Evolutionary conservation across 352 stramenopile genomes (phyloP), one percentile per base, ranked within the genome.

Genomic region (Globisporangium nodosum): DNA sequence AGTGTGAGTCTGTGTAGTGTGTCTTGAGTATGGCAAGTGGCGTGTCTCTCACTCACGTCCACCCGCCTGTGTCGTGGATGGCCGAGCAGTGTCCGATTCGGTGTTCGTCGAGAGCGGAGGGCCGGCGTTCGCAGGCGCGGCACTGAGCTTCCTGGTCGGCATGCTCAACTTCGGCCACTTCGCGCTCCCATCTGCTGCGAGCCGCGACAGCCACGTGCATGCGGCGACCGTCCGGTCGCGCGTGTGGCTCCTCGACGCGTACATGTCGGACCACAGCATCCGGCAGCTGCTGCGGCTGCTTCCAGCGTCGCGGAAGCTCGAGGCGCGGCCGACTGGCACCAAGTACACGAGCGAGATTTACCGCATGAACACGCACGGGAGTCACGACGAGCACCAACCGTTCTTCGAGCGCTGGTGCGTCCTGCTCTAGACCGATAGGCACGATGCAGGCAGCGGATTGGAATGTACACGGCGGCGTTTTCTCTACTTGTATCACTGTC

Each of bases 391-490:
- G 37, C 68, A 64, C 21, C 64, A 61, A n/a, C 61, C 59, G 3
- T 92, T 92, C 59, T 78, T 89, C 18, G 54, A 88, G 48, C 71
- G 76, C 2, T 92, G 82, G 82, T 92, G 82, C 42, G 64, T 92
- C 30, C 65, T 92, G 39, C 61, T 92, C 24, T 92, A 56, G 33
- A 27, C 15, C n/a, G 6, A 9, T 42, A 39, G 45, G 4, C 30
- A 24, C 9, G 27, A 12, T 40, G 24, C 9, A 15, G 11, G 6
- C 40, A 4, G 13, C 15, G 4, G 40, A 5, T 15, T 9, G 5
- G 7, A 43, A 43, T 43, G 13, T 27, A n/a, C 18, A 12, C 15
- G 13, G 15, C 6, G 15, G 15, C 42, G 42, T n/a, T n/a, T 5
- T 18, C 16, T 51, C 18, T 20, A 46, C 30, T 48, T 54, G 13